Evolutionary conservation across 768 basidiomycete species (phyloP).

Genomic region (Boletus eberwhitei): DNA sequence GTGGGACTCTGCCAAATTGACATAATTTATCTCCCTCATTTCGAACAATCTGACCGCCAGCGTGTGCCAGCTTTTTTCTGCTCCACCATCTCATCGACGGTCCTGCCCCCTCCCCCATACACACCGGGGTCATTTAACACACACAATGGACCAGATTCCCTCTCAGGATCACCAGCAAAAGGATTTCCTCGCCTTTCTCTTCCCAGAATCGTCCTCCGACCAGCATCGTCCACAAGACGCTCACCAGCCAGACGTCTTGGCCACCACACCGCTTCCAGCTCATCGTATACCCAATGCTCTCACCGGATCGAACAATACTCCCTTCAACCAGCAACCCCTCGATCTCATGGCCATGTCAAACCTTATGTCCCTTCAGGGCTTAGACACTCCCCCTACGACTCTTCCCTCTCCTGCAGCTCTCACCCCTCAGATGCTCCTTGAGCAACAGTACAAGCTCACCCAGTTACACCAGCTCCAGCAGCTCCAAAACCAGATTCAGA

Average conservation of each 20-base stretch:
- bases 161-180: slow-evolving; percentile 34
- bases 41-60: background rate
- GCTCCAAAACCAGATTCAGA: slow-evolving; percentile 80
- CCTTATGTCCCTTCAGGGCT: slow-evolving; percentile 48
- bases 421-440: slow-evolving; percentile 53
- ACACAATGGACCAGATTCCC: slow-evolving; percentile 22
- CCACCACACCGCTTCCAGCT: background rate
- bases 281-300: slow-evolving; percentile 15
- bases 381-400: slow-evolving; percentile 27
- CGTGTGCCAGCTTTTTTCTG: background rate
- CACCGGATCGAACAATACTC: slow-evolving; percentile 8
- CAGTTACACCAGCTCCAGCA: slow-evolving; percentile 78
- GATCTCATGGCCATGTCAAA: slow-evolving; percentile 45
- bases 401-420: slow-evolving; percentile 21
- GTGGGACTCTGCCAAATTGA: background rate
- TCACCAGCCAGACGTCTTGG: slow-evolving; percentile 17
- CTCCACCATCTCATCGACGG: slow-evolving; percentile 1
- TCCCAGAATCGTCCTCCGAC: slow-evolving; percentile 28
- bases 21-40: background rate
- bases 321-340: slow-evolving; percentile 37
- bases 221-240: slow-evolving; percentile 24
- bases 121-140: background rate
- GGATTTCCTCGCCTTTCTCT: slow-evolving; percentile 35
- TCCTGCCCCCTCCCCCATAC: too few species aligned
- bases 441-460: slow-evolving; percentile 75